Percentiles rank a stretch among this genome's conserved stretches.
Conservation (phyloP, 345 rosid genomes). For the Eucalyptus decipiens region DNA sequence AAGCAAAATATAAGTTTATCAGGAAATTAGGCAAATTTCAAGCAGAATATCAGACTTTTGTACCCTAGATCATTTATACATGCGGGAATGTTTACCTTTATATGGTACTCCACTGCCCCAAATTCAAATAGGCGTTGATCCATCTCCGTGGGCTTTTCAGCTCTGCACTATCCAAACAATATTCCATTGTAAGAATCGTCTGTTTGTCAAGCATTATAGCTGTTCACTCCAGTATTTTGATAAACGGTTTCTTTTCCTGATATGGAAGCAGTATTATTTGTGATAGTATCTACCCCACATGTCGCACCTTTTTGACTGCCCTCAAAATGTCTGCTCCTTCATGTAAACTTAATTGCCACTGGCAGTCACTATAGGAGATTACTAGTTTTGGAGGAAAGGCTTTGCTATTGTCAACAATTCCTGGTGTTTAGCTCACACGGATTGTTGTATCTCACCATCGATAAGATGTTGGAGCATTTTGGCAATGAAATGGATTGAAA, state of each 20-base stretch:
- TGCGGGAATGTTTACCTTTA: slow-evolving; percentile 32
- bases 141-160: slow-evolving; percentile 42
- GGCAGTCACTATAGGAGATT: background rate
- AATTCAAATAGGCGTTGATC: slow-evolving; percentile 73
- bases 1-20: background rate
- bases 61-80: background rate
- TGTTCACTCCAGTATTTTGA: background rate
- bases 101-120: slow-evolving; percentile 70
- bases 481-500: background rate
- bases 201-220: background rate
- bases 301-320: background rate
- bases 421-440: background rate
- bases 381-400: background rate
- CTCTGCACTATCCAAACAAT: slow-evolving; percentile 15
- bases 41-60: background rate
- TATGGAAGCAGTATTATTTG: background rate
- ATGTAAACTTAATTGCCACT: background rate
- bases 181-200: background rate
- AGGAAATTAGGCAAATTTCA: background rate
- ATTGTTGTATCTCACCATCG: background rate
- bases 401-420: background rate
- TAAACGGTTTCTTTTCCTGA: background rate
- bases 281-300: background rate
- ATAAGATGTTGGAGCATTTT: background rate
- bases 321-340: background rate